Base-by-base conservation (phyloP, 225 moss, liverwort and hornwort species). In the Marchantia polymorpha region DNA sequence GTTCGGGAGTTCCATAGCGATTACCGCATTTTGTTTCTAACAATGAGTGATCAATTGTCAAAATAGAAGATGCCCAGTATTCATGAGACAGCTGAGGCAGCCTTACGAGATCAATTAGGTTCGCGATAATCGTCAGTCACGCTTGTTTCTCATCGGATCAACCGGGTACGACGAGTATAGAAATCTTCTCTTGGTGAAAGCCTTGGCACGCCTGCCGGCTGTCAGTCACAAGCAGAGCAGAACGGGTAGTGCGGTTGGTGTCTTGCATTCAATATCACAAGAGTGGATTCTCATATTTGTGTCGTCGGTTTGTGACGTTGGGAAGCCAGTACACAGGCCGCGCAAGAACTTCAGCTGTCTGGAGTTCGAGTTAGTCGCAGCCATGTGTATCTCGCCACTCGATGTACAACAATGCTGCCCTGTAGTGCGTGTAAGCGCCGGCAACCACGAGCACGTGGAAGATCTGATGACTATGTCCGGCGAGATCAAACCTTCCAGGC, bases 401-500 rank as follows among this genome's bases (percentile, higher is more conserved):
- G 81, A 99, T 87, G 47, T 99, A 99, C 22, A 95, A 84, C 47
- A 99, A 79, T 3, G 93, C 93, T 48, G 93, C 92, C 83, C 86
- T 85, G 85, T 99, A 99, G 56, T 99, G 97, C 8, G 93, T 92
- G 59, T 90, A 99, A 0, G 92, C 97, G 47, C 97, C 97, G 22
- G 92, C 95, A 69, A 99, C 89, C 6, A 99, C 97, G 11, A 99
- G 90, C 65, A 92, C 77, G 13, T 99, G 97, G 51, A 99, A 95
- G 27, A 93, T 90, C 82, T 95, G 93, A 30, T 99, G 97, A 78
- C 97, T 99, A 31, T 99, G 97, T 11, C 97, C 95, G 3, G 97
- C 97, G 7, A 99, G 85, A 82, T 95, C 97, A 12, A 99, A 95
- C 58, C 88, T 78, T 0, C 97, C 97, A 3, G 97, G 97, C 75